Percentiles rank a stretch among this genome's conserved stretches.
Evolutionary conservation across 805 yeast genomes (phyloP).

Genomic region (Saccharomycopsis malanga): DNA sequence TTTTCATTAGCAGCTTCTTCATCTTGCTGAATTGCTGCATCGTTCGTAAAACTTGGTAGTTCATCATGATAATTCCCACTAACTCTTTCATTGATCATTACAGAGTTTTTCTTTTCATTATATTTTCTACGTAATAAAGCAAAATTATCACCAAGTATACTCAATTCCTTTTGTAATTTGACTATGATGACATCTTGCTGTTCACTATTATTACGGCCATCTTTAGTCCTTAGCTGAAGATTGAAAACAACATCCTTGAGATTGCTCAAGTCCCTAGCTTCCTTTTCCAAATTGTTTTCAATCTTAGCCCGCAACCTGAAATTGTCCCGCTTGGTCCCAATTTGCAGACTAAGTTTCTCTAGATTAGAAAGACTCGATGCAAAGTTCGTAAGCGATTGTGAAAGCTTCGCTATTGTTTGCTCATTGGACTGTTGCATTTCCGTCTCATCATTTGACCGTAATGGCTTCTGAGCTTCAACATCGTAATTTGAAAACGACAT

Average conservation of each 20-base stretch:
- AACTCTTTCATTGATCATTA: constrained; percentile 29
- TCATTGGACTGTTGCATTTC: not conserved
- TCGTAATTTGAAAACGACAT: constrained; percentile 24
- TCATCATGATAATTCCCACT: constrained; percentile 25
- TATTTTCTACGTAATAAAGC: constrained; percentile 38
- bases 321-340: constrained; percentile 49
- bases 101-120: constrained; percentile 40
- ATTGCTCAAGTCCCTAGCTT: constrained; percentile 25
- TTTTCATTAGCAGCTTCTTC: constrained; percentile 26
- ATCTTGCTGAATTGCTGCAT: constrained; percentile 5
- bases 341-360: constrained; percentile 40
- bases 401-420: constrained; percentile 25
- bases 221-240: constrained; percentile 4
- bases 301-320: constrained; percentile 30
- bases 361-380: constrained; percentile 44
- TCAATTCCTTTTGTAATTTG: constrained; percentile 50
- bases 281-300: constrained; percentile 23
- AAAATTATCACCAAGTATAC: constrained; percentile 42
- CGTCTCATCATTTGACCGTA: not conserved
- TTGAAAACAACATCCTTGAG: constrained; percentile 23
- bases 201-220: constrained; percentile 22
- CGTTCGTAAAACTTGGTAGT: constrained; percentile 16
- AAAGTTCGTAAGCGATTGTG: constrained; percentile 32
- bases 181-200: constrained; percentile 16
- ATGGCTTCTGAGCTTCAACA: constrained; percentile 26